phyloP scores from a whole-genome alignment of 2,329 filamentous ascomycete species.

The Penicillium sp. region DNA sequence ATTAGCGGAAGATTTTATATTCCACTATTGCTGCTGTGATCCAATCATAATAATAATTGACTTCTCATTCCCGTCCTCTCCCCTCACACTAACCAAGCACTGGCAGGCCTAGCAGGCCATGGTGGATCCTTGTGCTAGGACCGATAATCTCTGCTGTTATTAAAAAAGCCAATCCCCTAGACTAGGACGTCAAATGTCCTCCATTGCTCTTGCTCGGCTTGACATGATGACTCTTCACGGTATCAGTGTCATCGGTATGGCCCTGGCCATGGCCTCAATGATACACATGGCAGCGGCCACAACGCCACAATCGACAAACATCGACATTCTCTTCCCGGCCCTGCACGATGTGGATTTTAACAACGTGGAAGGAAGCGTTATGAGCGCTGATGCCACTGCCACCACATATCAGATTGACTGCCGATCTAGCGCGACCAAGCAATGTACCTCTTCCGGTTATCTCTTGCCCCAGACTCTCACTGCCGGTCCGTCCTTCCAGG shows the following conservation, averaged over 20 bases:
- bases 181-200: not conserved
- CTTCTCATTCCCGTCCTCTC: not conserved
- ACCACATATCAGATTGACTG: not conserved
- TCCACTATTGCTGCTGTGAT: not conserved
- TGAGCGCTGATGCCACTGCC: not conserved
- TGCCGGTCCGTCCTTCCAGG: not conserved
- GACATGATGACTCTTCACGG: not conserved
- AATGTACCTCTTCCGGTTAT: not conserved
- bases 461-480: not conserved
- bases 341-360: not conserved
- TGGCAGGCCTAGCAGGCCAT: not conserved
- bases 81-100: not conserved
- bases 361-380: not conserved
- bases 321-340: not conserved
- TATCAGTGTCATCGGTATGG: not conserved
- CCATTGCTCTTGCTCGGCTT: not conserved
- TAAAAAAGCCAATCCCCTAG: not conserved
- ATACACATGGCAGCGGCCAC: not conserved
- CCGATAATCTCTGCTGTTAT: not conserved
- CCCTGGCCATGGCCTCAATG: not conserved
- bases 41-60: not conserved
- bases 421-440: not conserved
- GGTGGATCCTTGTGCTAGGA: not conserved
- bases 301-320: not conserved
- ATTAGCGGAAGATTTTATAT: not conserved